phyloP scores from a whole-genome alignment of 176 grass and related monocot species.

The Bonia amplexicaulis region DNA sequence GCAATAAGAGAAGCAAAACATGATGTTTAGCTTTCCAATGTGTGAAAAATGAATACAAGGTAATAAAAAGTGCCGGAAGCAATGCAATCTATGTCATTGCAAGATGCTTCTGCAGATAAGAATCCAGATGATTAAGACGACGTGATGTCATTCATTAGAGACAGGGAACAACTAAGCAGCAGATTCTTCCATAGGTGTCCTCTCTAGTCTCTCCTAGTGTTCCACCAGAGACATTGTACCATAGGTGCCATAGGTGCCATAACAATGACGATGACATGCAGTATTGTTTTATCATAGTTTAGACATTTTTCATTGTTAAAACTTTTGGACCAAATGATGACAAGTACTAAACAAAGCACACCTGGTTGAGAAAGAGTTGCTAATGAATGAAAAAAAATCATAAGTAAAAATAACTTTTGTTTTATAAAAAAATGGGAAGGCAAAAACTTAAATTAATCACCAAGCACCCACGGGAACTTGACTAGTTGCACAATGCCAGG shows the following conservation, averaged over 20 bases:
- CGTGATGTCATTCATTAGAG: background rate
- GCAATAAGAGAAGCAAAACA: background rate
- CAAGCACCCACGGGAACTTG: background rate
- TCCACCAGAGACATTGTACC: background rate
- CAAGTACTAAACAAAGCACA: background rate
- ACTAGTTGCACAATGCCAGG: background rate
- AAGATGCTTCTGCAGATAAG: background rate
- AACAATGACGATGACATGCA: background rate
- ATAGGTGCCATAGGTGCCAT: too few relatives aligned
- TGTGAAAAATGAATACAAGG: background rate
- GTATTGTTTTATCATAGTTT: background rate
- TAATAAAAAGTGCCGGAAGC: conserved; percentile 1
- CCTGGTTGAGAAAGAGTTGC: background rate
- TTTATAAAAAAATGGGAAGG: background rate
- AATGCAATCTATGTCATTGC: background rate
- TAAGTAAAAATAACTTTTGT: background rate
- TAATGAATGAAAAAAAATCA: background rate
- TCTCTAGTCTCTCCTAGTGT: background rate
- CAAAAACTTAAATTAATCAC: background rate
- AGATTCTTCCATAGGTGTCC: background rate
- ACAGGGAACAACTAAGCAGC: background rate
- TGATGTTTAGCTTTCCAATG: background rate
- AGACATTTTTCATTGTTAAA: background rate
- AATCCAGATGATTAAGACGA: background rate
- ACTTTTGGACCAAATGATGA: background rate